phyloP scores from a whole-genome alignment of 306 rosid species.

The Rosa chinensis region DNA sequence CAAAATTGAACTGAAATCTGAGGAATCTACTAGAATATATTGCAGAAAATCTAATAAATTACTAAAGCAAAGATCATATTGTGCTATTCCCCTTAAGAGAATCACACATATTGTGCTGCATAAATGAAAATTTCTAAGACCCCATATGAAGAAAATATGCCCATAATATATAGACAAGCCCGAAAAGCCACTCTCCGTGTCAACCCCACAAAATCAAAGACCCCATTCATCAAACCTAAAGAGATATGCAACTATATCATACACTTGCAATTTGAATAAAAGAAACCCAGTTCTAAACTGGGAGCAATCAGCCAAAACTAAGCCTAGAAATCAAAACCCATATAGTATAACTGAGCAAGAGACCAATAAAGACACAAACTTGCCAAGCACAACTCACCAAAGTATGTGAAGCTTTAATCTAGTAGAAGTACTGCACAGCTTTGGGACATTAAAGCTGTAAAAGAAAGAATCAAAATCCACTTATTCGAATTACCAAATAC shows the following conservation, averaged over 20 bases:
- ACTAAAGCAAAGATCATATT: conserved; percentile 49
- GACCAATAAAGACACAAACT: too few species aligned
- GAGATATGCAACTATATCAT: conserved; percentile 21
- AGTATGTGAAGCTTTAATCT: too few species aligned
- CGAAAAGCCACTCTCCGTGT: conserved; percentile 86
- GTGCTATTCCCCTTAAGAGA: neutral
- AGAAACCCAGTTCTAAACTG: conserved; percentile 24
- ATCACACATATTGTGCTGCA: conserved; percentile 30
- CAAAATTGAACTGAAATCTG: conserved; percentile 53
- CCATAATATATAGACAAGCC: conserved; percentile 47
- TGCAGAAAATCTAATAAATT: conserved; percentile 56
- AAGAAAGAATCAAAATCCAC: too few species aligned
- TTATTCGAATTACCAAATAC: too few species aligned
- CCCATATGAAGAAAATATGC: conserved; percentile 26
- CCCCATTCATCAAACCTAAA: conserved; percentile 34
- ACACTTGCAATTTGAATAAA: conserved; percentile 13
- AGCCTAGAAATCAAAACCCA: conserved; percentile 26
- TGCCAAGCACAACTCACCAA: too few species aligned
- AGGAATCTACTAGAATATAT: conserved; percentile 74
- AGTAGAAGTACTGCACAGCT: too few species aligned
- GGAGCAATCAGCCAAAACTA: conserved; percentile 26
- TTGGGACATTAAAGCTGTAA: too few species aligned
- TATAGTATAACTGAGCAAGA: too few species aligned
- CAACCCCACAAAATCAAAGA: conserved; percentile 68
- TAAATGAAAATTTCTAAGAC: conserved; percentile 36